Percentiles rank a stretch among this genome's conserved stretches.
These are phyloP conservation scores for Albizia julibrissin DNA, from an alignment of 306 rosid species.

Conservation along the genomic window DNA sequence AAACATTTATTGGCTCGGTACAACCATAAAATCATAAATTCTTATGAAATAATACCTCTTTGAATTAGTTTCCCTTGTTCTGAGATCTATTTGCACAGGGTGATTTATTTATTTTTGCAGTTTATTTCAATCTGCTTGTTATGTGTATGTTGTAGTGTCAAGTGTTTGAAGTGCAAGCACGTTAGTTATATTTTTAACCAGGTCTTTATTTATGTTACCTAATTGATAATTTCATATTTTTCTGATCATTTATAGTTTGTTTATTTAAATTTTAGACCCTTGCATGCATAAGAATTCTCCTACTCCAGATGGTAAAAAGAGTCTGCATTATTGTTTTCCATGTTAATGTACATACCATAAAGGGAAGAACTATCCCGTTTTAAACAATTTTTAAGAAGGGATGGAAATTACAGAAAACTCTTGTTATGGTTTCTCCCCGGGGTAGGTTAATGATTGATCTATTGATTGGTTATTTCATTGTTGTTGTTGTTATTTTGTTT, in stretches of 20 bases:
- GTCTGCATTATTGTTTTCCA: not conserved
- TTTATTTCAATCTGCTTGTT: constrained; percentile 19
- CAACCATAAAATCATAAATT: not conserved
- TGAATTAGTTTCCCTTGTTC: not conserved
- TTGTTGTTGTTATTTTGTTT: constrained; percentile 13
- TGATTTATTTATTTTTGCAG: not conserved
- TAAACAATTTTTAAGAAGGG: not conserved
- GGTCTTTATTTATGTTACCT: not conserved
- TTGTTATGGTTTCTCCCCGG: constrained; percentile 16
- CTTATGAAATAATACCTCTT: not conserved
- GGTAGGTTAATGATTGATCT: constrained; percentile 10
- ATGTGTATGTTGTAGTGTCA: constrained; percentile 9
- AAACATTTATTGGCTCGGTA: not conserved
- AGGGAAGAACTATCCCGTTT: not conserved
- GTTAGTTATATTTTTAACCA: not conserved
- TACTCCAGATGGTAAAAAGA: not conserved
- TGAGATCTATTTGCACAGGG: constrained; percentile 5
- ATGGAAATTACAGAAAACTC: constrained; percentile 6
- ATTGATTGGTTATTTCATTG: not conserved
- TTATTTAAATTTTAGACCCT: not conserved
- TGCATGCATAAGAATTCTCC: not conserved
- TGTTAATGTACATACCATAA: constrained; percentile 1
- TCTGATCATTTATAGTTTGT: constrained; percentile 9
- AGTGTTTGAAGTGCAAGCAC: constrained; percentile 3
- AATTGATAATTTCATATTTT: not conserved